A percentile compares a stretch with the other conserved stretches of the same genome.
phyloP scores from a whole-genome alignment of 129 eudicot genomes.

The Saposhnikovia divaricata region DNA sequence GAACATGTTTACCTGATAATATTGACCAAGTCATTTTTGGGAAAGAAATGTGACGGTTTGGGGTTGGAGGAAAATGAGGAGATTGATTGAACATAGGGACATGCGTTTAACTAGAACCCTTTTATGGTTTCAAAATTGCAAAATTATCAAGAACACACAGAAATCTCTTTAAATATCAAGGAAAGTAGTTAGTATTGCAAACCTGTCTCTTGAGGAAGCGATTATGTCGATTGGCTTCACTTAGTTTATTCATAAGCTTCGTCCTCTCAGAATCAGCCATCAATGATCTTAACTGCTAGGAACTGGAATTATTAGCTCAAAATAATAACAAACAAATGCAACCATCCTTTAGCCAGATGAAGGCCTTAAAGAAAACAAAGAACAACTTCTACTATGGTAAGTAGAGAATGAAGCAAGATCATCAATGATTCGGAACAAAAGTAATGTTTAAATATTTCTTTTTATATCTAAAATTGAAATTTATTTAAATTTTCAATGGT shows the following conservation, averaged over 20 bases:
- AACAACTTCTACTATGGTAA: neutral
- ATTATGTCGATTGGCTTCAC: slow-evolving; percentile 93
- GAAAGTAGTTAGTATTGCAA: neutral
- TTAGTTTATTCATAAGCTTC: slow-evolving; percentile 65
- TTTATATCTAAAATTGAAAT: neutral
- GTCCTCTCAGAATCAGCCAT: slow-evolving; percentile 78
- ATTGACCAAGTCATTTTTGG: neutral
- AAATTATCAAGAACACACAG: neutral
- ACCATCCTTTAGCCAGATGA: neutral
- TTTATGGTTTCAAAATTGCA: neutral
- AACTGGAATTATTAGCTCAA: slow-evolving; percentile 3
- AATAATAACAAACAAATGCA: neutral
- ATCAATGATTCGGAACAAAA: neutral
- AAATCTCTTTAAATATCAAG: neutral
- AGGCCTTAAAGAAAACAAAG: neutral
- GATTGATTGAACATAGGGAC: neutral
- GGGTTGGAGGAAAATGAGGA: neutral
- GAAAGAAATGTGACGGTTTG: neutral
- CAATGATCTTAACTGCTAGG: slow-evolving; percentile 54
- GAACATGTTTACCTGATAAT: neutral
- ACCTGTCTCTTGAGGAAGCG: slow-evolving; percentile 92
- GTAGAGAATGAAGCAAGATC: neutral
- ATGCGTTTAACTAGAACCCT: neutral
- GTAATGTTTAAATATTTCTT: neutral
- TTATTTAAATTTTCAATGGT: no score